Conservation (phyloP, 441 rosid genomes). For the Gossypium armourianum region DNA sequence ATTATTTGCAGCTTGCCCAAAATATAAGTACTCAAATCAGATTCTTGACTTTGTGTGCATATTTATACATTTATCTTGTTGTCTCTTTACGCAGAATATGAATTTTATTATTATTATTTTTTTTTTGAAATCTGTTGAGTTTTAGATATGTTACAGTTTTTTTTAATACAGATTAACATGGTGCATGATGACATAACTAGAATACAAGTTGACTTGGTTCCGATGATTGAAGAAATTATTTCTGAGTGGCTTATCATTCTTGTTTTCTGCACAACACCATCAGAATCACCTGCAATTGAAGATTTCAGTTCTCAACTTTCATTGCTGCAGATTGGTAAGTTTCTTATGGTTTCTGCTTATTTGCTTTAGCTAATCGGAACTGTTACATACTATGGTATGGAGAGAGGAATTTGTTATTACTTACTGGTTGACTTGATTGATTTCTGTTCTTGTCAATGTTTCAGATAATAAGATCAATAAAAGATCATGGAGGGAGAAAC, state of each 20-base stretch:
- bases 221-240: conserved; percentile 75
- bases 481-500: conserved; percentile 70
- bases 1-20: background rate
- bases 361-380: background rate
- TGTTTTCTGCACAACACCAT: conserved; percentile 60
- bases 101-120: too few relatives aligned
- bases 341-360: conserved; percentile 9
- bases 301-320: conserved; percentile 92
- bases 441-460: conserved; percentile 16
- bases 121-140: too few relatives aligned
- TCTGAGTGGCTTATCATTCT: conserved; percentile 78
- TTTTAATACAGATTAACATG: conserved; percentile 58
- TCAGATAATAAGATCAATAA: conserved; percentile 55
- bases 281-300: conserved; percentile 62
- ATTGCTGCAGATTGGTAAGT: conserved; percentile 70
- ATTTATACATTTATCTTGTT: too few relatives aligned
- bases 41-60: background rate
- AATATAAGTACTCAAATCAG: background rate
- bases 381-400: background rate
- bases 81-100: too few relatives aligned
- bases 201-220: conserved; percentile 75
- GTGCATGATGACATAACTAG: conserved; percentile 52
- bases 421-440: conserved; percentile 8
- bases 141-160: background rate
- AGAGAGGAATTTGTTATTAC: conserved; percentile 3